Percentiles rank a stretch among this genome's conserved stretches.
Evolutionary conservation across 1,284 basidiomycete genomes (phyloP).

Genomic region (Malassezia pachydermatis): DNA sequence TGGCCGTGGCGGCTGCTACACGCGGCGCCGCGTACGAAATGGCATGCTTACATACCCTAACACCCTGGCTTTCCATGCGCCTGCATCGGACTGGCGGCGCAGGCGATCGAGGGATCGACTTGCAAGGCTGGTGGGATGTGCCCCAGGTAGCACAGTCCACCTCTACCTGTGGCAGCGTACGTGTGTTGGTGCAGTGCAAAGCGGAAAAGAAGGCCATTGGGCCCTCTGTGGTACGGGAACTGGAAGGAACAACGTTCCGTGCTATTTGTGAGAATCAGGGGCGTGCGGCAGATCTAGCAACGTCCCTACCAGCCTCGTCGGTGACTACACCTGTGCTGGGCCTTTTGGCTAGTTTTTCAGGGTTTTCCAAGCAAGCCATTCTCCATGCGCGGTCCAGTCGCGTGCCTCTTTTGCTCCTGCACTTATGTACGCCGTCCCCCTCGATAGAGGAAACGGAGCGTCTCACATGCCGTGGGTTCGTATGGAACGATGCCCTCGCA

Average conservation of each 20-base stretch:
- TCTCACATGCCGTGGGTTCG: conserved; percentile 9
- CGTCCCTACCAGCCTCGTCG: not conserved
- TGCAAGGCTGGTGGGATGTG: conserved; percentile 86
- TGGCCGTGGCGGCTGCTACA: conserved; percentile 49
- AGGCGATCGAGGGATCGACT: conserved; percentile 73
- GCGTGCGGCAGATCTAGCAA: not conserved
- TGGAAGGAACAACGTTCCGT: conserved; percentile 54
- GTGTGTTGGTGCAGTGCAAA: conserved; percentile 82
- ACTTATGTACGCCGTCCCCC: conserved; percentile 15
- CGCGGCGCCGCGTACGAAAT: conserved; percentile 67
- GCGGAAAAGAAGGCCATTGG: conserved; percentile 68
- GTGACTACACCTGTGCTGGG: conserved; percentile 4
- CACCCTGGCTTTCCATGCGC: conserved; percentile 64
- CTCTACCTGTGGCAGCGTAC: conserved; percentile 25
- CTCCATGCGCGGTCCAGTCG: conserved; percentile 25
- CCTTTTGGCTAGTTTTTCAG: conserved; percentile 17
- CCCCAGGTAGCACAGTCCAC: not conserved
- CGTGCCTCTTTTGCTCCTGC: conserved; percentile 24
- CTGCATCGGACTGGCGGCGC: conserved; percentile 63
- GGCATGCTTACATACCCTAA: conserved; percentile 58
- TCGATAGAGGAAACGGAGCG: not conserved
- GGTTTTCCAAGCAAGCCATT: conserved; percentile 30
- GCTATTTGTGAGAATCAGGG: conserved; percentile 10
- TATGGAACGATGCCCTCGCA: conserved; percentile 18
- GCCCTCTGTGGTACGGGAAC: conserved; percentile 69